Conservation (phyloP, 2,329 filamentous ascomycete genomes). For the Ilyonectria sp. region DNA sequence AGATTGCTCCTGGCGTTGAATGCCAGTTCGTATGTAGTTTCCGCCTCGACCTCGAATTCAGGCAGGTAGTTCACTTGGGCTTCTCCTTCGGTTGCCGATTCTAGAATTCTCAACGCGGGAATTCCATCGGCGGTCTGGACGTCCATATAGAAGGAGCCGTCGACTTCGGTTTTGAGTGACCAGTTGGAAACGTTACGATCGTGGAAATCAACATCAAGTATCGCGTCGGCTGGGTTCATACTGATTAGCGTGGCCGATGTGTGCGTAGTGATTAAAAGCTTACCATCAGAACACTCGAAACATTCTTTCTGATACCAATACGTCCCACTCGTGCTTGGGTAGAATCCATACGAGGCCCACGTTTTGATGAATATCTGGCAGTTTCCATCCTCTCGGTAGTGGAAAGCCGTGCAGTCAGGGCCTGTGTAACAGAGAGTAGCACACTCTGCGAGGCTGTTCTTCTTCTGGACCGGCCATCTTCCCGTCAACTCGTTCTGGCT, state of each 20-base stretch:
- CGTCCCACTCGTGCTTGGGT: neutral
- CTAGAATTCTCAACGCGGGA: neutral
- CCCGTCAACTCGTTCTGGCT: neutral
- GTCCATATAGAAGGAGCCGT: neutral
- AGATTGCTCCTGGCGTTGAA: neutral
- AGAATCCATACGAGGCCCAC: neutral
- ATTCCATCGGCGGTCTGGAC: neutral
- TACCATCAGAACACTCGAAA: neutral
- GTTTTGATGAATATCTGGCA: slow-evolving; percentile 1
- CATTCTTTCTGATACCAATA: neutral
- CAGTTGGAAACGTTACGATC: neutral
- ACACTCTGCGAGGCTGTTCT: neutral
- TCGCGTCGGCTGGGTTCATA: neutral
- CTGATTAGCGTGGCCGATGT: neutral
- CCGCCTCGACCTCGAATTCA: neutral
- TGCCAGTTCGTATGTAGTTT: neutral
- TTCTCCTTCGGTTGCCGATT: neutral
- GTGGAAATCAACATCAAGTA: neutral
- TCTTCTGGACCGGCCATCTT: neutral
- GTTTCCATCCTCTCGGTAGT: neutral
- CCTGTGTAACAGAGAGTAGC: neutral
- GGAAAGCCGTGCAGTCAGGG: neutral
- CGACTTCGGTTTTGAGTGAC: neutral
- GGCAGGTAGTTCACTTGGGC: neutral
- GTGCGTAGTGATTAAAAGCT: neutral